Base-by-base conservation (phyloP, 345 rosid species). In the Gossypium australe region DNA sequence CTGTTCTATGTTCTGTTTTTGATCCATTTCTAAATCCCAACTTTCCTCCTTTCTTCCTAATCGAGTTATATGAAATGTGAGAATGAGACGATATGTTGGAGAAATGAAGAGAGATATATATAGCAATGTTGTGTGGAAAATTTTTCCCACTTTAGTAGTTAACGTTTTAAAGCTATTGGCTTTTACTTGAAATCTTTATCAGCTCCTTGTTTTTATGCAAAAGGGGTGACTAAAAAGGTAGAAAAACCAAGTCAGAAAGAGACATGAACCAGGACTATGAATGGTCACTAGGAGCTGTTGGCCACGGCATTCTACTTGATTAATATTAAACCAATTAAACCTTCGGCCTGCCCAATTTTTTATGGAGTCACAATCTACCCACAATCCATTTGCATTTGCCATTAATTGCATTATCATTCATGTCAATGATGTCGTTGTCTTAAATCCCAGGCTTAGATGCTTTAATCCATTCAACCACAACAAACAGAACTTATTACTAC, bases 1-100 rank as follows among this genome's bases (percentile, higher is more conserved):
- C 62, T 78, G 74, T 20, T 78, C 68, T 24, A 24, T 73, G 6
- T 58, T 59, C 27, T 65, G 58, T 66, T 66, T 55, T 7, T 43
- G 72, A 55, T 57, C 68, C 76, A 66, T 78, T 12, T 24, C 12
- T 11, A 12, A 20, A 27, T 6, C 56, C 56, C 34, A 24, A 45
- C 55, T 20, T 20, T 24, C 71, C 29, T 44, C 6, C 2, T 49
- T 52, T 29, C n/a, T 20, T 34, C 10, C 10, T 25, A 44, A 17
- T 22, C 34, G 24, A 11, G 18, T 9, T 7, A 18, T 27, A 29
- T 38, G 63, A 71, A 34, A 25, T 11, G 14, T 27, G 71, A 67
- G 71, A 34, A 34, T 62, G n/a, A 27, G 44, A 62, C 22, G 64
- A 11, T 20, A 9, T 16, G n/a, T 27, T 24, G 43, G 17, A 13